phyloP scores from a whole-genome alignment of 1,284 basidiomycete species.

The Ceratobasidium sp. region DNA sequence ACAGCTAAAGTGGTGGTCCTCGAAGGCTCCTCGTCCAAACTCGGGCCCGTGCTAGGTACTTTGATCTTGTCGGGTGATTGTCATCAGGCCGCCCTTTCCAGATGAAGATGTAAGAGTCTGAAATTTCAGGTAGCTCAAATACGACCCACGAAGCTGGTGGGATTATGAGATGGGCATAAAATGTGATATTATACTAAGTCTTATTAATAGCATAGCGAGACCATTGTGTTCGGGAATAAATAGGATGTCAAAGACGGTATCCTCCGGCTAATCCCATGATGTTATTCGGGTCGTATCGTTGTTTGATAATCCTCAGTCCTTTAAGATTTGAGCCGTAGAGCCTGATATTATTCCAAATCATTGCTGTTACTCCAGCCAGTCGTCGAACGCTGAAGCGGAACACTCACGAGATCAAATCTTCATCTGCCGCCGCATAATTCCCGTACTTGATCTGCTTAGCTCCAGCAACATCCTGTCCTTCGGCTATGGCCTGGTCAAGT shows the following conservation, averaged over 20 bases:
- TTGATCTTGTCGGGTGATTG: too few relatives aligned
- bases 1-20: slow-evolving; percentile 60
- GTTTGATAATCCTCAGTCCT: slow-evolving; percentile 60
- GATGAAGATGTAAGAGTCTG: too few relatives aligned
- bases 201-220: too few relatives aligned
- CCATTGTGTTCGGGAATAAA: too few relatives aligned
- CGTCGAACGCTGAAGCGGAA: neutral
- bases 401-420: slow-evolving; percentile 19
- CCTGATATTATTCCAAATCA: slow-evolving; percentile 46
- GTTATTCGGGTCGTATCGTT: slow-evolving; percentile 63
- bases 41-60: slow-evolving; percentile 81
- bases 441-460: slow-evolving; percentile 62
- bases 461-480: slow-evolving; percentile 61
- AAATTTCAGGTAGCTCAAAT: too few relatives aligned
- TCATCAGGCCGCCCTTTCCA: too few relatives aligned
- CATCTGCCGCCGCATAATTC: slow-evolving; percentile 62
- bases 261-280: slow-evolving; percentile 72
- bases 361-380: slow-evolving; percentile 62
- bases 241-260: slow-evolving; percentile 50
- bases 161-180: too few relatives aligned
- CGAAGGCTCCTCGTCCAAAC: slow-evolving; percentile 61
- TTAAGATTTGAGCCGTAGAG: slow-evolving; percentile 66
- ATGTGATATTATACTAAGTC: too few relatives aligned
- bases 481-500: slow-evolving; percentile 57
- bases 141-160: too few relatives aligned